Evolutionary conservation across 2,329 filamentous ascomycete genomes (phyloP).

Genomic region (Macroventuria anomochaeta): DNA sequence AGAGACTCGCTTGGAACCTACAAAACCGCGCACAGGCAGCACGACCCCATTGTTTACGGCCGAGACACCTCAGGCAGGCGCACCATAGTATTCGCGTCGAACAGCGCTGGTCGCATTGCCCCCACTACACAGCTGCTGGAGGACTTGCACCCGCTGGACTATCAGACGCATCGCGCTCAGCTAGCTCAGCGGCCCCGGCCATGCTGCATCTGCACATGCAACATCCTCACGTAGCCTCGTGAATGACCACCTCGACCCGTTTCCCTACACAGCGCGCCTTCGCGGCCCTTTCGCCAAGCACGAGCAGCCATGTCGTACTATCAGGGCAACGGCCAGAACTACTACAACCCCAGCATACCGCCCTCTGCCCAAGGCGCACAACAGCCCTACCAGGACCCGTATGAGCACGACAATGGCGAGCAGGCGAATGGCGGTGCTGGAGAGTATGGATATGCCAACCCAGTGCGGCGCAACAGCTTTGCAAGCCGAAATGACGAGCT

Average conservation of each 20-base stretch:
- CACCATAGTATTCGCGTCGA: constrained; percentile 20
- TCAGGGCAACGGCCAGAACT: constrained; percentile 58
- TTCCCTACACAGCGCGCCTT: constrained; percentile 24
- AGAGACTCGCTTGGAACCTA: constrained; percentile 24
- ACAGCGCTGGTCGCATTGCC: constrained; percentile 19
- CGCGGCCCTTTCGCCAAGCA: constrained; percentile 18
- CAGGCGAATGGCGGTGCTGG: constrained; percentile 62
- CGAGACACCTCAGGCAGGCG: constrained; percentile 17
- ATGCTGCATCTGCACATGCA: constrained; percentile 46
- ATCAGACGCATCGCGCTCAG: constrained; percentile 16
- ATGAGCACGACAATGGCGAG: constrained; percentile 74
- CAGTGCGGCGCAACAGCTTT: constrained; percentile 47
- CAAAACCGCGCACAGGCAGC: constrained; percentile 25
- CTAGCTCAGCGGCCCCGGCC: constrained; percentile 38
- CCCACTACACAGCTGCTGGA: neutral
- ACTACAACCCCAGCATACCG: constrained; percentile 54
- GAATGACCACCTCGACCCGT: constrained; percentile 40
- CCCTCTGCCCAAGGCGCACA: constrained; percentile 51
- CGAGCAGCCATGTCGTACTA: constrained; percentile 61
- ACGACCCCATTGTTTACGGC: constrained; percentile 7
- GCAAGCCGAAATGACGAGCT: constrained; percentile 63
- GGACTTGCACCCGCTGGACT: constrained; percentile 17
- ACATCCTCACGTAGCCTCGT: constrained; percentile 44
- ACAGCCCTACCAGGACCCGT: constrained; percentile 44
- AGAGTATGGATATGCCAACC: constrained; percentile 46